These are phyloP conservation scores for Boletus smithii DNA, from an alignment of 1,284 basidiomycete genomes.

Conservation along the genomic window DNA sequence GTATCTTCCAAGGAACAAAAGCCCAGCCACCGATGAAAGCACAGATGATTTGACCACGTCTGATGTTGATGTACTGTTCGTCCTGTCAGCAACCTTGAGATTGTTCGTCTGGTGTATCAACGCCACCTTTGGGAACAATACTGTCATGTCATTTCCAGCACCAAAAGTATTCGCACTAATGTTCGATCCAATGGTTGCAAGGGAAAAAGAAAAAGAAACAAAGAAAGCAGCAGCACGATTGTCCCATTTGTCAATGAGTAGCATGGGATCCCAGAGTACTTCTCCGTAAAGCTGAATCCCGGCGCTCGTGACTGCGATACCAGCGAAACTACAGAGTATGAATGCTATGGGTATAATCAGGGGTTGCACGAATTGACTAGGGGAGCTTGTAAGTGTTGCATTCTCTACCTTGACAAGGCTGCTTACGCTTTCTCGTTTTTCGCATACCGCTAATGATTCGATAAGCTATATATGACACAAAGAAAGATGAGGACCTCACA, in stretches of 20 bases:
- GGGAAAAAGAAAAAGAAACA: constrained; percentile 51
- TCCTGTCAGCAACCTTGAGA: constrained; percentile 8
- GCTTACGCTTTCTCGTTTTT: constrained; percentile 29
- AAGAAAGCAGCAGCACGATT: constrained; percentile 70
- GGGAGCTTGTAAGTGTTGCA: constrained; percentile 1
- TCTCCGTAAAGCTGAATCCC: constrained; percentile 50
- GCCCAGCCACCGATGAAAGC: constrained; percentile 59
- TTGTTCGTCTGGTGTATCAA: neutral
- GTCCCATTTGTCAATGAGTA: constrained; percentile 54
- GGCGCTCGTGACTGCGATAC: constrained; percentile 53
- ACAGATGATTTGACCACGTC: constrained; percentile 59
- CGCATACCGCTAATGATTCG: constrained; percentile 24
- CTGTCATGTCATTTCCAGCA: constrained; percentile 64
- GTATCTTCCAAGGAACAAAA: constrained; percentile 51
- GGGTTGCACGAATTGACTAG: constrained; percentile 55
- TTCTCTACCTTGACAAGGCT: neutral
- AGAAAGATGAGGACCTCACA: constrained; percentile 25
- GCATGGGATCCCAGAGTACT: constrained; percentile 47
- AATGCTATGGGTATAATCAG: constrained; percentile 56
- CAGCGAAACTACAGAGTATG: constrained; percentile 54
- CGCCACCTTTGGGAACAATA: constrained; percentile 41
- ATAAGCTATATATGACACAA: neutral
- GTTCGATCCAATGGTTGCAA: constrained; percentile 63
- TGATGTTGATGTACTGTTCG: constrained; percentile 55
- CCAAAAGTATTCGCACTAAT: constrained; percentile 62